Percentiles rank a stretch among this genome's conserved stretches.
Conservation (phyloP, 305 asterid genomes). For the Lippia alba region DNA sequence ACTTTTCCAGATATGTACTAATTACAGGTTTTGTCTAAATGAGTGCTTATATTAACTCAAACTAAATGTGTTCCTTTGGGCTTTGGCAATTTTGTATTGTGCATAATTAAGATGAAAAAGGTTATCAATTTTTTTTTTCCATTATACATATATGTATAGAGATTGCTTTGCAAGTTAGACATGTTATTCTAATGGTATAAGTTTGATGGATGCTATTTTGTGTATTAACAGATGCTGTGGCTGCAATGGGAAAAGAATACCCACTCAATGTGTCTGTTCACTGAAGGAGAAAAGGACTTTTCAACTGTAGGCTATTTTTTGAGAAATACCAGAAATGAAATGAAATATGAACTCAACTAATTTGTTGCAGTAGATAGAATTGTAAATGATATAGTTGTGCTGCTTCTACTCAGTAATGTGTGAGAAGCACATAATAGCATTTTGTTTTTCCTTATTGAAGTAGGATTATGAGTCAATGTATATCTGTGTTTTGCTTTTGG, state of each 20-base stretch:
- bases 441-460: slow-evolving; percentile 18
- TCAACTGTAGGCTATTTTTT: neutral
- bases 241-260: slow-evolving; percentile 36
- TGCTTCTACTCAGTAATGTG: neutral
- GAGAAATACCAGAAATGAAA: slow-evolving; percentile 1
- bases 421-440: neutral
- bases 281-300: slow-evolving; percentile 11
- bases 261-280: slow-evolving; percentile 26
- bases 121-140: no score
- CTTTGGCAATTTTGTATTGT: neutral
- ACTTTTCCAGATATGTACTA: neutral
- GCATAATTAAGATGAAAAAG: neutral
- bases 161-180: no score
- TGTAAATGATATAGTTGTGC: neutral
- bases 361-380: neutral
- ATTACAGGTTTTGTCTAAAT: neutral
- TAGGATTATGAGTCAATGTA: slow-evolving; percentile 21
- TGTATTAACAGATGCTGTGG: slow-evolving; percentile 23
- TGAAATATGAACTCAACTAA: neutral
- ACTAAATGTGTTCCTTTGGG: neutral
- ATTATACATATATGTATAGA: no score
- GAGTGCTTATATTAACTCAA: neutral
- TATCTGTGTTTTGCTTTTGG: neutral
- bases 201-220: slow-evolving; percentile 5
- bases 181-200: neutral